A percentile compares a stretch with the other conserved stretches of the same genome.
Evolutionary conservation across 805 yeast species (phyloP).

Genomic region (Saturnispora kantuleensis): DNA sequence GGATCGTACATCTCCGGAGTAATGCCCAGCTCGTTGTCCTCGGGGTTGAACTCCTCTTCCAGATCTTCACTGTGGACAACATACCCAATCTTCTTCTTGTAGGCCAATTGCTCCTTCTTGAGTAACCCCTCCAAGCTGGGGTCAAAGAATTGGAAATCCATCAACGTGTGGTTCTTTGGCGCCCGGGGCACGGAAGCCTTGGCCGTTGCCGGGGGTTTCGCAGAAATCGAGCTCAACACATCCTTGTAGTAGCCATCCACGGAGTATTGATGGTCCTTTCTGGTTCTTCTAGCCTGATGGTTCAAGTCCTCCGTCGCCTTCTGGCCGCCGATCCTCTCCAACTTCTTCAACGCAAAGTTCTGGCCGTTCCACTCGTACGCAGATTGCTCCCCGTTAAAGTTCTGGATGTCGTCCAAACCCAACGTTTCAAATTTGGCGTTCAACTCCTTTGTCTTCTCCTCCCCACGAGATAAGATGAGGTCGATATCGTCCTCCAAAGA

Average conservation of each 20-base stretch:
- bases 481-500: slow-evolving; percentile 56
- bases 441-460: slow-evolving; percentile 66
- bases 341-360: slow-evolving; percentile 58
- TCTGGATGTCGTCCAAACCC: slow-evolving; percentile 89
- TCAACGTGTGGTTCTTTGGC: slow-evolving; percentile 54
- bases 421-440: slow-evolving; percentile 76
- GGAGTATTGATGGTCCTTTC: slow-evolving; percentile 70
- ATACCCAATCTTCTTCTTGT: slow-evolving; percentile 49
- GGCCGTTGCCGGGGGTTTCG: slow-evolving; percentile 22
- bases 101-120: slow-evolving; percentile 56
- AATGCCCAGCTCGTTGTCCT: slow-evolving; percentile 21
- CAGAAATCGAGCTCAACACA: slow-evolving; percentile 36
- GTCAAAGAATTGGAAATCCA: slow-evolving; percentile 69
- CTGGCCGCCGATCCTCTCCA: slow-evolving; percentile 32
- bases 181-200: slow-evolving; percentile 41
- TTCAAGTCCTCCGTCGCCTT: slow-evolving; percentile 39
- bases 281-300: slow-evolving; percentile 60
- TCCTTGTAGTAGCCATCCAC: slow-evolving; percentile 71
- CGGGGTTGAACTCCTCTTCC: slow-evolving; percentile 47
- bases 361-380: slow-evolving; percentile 97
- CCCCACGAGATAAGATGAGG: slow-evolving; percentile 68
- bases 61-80: slow-evolving; percentile 41
- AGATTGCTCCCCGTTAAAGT: slow-evolving; percentile 70
- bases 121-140: slow-evolving; percentile 41
- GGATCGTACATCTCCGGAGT: slow-evolving; percentile 26